These are phyloP conservation scores for Esteya vermicola DNA, from an alignment of 2,329 filamentous ascomycete genomes.

Conservation along the genomic window DNA sequence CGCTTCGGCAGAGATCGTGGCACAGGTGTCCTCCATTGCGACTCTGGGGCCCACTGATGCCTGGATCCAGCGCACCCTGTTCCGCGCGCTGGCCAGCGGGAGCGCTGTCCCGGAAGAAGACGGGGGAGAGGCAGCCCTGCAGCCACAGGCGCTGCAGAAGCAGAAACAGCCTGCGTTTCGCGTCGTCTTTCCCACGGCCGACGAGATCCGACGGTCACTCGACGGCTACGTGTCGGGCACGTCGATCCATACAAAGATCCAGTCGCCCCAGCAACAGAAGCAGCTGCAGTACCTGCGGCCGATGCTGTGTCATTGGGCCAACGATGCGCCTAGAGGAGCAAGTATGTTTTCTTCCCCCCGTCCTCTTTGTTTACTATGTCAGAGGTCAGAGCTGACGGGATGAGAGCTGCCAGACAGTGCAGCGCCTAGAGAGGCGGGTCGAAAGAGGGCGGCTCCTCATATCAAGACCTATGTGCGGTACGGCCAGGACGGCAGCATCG, in stretches of 20 bases:
- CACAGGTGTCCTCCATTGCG: constrained; percentile 69
- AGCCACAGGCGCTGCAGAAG: neutral
- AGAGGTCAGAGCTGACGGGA: neutral
- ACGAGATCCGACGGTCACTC: constrained; percentile 62
- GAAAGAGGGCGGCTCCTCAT: constrained; percentile 63
- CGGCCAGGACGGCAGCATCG: constrained; percentile 35
- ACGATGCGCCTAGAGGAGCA: constrained; percentile 30
- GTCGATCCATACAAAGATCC: constrained; percentile 71
- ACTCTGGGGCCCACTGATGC: constrained; percentile 56
- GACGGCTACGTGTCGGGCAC: constrained; percentile 65
- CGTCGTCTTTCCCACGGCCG: constrained; percentile 66
- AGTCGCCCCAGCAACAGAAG: constrained; percentile 54
- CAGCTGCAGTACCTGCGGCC: constrained; percentile 61
- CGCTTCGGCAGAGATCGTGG: constrained; percentile 33
- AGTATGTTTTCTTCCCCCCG: constrained; percentile 11
- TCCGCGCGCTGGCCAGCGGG: constrained; percentile 29
- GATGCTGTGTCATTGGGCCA: constrained; percentile 62
- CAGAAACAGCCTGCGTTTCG: constrained; percentile 38
- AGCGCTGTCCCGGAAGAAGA: constrained; percentile 5
- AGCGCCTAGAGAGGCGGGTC: constrained; percentile 33
- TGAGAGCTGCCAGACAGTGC: constrained; percentile 15
- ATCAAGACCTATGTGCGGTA: constrained; percentile 73
- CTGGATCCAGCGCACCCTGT: constrained; percentile 57
- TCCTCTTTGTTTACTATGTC: neutral
- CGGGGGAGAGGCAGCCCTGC: neutral